Evolutionary conservation across 2,329 filamentous ascomycete species (phyloP).

Genomic region (Pseudogymnoascus sp.): DNA sequence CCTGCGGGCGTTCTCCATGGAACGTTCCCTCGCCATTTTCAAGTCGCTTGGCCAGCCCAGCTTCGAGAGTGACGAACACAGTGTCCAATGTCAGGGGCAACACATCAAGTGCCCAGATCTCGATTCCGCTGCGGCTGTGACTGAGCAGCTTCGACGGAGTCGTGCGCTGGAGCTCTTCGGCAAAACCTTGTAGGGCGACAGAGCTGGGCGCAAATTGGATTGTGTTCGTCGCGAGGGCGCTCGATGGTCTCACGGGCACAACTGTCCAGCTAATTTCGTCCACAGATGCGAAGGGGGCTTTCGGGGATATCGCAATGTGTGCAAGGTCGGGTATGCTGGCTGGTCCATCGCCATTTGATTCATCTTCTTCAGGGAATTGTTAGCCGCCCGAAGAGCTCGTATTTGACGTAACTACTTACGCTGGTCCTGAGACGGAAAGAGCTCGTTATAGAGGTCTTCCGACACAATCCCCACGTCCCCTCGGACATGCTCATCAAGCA

Average conservation of each 20-base stretch:
- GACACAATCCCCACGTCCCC: slow-evolving; percentile 82
- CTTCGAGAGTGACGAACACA: slow-evolving; percentile 79
- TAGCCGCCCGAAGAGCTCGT: slow-evolving; percentile 18
- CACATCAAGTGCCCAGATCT: slow-evolving; percentile 76
- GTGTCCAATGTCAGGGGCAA: slow-evolving; percentile 73
- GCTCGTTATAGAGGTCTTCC: slow-evolving; percentile 72
- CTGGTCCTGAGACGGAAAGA: slow-evolving; percentile 58
- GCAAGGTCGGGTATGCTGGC: slow-evolving; percentile 35
- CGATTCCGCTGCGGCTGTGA: slow-evolving; percentile 67
- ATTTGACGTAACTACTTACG: slow-evolving; percentile 35
- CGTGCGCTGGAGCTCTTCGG: slow-evolving; percentile 61
- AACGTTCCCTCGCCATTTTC: slow-evolving; percentile 80
- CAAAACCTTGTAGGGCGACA: slow-evolving; percentile 69
- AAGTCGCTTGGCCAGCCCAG: slow-evolving; percentile 66
- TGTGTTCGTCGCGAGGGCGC: slow-evolving; percentile 63
- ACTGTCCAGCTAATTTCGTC: slow-evolving; percentile 73
- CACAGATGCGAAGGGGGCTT: slow-evolving; percentile 50
- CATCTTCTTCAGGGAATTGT: slow-evolving; percentile 17
- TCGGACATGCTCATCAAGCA: slow-evolving; percentile 77
- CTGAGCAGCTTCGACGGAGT: slow-evolving; percentile 68
- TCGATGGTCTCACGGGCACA: slow-evolving; percentile 60
- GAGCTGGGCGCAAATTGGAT: slow-evolving; percentile 70
- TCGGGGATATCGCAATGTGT: slow-evolving; percentile 67
- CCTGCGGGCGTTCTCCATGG: slow-evolving; percentile 53
- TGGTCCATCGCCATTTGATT: slow-evolving; percentile 20